A percentile compares a stretch with the other conserved stretches of the same genome.
phyloP scores from a whole-genome alignment of 495 filamentous ascomycete species.

The Thermochaetoides thermophila region DNA sequence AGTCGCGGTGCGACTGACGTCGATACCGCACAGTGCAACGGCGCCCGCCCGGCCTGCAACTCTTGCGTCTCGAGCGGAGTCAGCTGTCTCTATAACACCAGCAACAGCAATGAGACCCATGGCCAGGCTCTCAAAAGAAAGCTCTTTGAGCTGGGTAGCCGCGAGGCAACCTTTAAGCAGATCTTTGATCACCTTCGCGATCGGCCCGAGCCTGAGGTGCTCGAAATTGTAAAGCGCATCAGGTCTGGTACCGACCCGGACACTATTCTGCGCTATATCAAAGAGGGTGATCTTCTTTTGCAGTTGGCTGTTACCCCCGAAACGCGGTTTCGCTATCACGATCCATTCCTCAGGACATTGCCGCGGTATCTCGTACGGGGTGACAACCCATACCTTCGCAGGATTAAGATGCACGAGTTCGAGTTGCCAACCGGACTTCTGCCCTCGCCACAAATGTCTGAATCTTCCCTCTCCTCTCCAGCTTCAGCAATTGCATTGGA shows the following conservation, averaged over 20 bases:
- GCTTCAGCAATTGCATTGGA: no score
- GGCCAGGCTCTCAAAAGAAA: conserved; percentile 25
- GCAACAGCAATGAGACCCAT: conserved; percentile 19
- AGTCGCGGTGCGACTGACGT: no score
- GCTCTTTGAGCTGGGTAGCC: conserved; percentile 17
- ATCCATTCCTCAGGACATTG: no score
- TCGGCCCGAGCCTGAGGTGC: conserved; percentile 13
- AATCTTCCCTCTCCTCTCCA: no score
- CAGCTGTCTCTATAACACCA: conserved; percentile 19
- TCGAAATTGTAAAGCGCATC: conserved; percentile 21
- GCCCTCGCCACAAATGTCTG: no score
- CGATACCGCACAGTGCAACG: conserved; percentile 26
- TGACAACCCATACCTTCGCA: no score
- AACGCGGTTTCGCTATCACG: no score
- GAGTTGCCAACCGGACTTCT: no score
- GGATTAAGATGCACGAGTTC: no score
- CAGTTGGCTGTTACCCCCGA: conserved; percentile 21
- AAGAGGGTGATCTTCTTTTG: conserved; percentile 20
- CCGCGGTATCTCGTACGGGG: no score
- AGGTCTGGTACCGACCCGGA: conserved; percentile 17
- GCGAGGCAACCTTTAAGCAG: conserved; percentile 17
- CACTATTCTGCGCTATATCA: conserved; percentile 19
- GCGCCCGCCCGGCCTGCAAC: conserved; percentile 17
- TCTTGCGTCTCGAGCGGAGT: conserved; percentile 13
- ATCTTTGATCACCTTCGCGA: conserved; percentile 17